Conservation (phyloP, 1,284 basidiomycete species). For the Tylopilus sp. region DNA sequence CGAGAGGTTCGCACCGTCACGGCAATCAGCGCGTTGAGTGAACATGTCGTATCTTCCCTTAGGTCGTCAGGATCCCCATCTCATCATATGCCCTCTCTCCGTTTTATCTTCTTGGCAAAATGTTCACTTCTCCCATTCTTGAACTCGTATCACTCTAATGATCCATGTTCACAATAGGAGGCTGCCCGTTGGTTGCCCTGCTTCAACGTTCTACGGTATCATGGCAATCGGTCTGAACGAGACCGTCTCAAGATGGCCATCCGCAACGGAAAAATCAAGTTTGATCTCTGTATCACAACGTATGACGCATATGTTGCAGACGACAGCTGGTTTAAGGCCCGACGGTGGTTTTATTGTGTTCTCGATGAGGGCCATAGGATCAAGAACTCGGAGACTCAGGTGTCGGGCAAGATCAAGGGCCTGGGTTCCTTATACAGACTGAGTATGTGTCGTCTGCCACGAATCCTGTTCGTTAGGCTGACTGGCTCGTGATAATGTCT, state of each 20-base stretch:
- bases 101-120: conserved; percentile 56
- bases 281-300: conserved; percentile 55
- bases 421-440: conserved; percentile 50
- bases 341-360: conserved; percentile 54
- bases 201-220: conserved; percentile 46
- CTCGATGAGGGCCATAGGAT: conserved; percentile 62
- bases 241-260: conserved; percentile 41
- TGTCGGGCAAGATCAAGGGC: conserved; percentile 43
- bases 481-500: conserved; percentile 6
- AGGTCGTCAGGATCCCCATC: conserved; percentile 46
- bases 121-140: conserved; percentile 24
- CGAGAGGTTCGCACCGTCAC: conserved; percentile 32
- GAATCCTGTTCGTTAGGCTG: neutral
- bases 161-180: conserved; percentile 38
- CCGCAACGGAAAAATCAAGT: conserved; percentile 28
- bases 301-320: conserved; percentile 53
- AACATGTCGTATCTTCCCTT: neutral
- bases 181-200: conserved; percentile 53
- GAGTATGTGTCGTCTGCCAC: conserved; percentile 32
- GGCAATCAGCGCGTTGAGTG: neutral
- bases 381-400: conserved; percentile 50
- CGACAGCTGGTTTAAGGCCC: conserved; percentile 53
- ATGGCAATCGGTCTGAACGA: conserved; percentile 49
- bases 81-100: conserved; percentile 60
- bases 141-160: neutral